A percentile compares a stretch with the other conserved stretches of the same genome.
Conservation (phyloP, 371 early-diverging fungal species). For the Syncephalastrum contaminatum region DNA sequence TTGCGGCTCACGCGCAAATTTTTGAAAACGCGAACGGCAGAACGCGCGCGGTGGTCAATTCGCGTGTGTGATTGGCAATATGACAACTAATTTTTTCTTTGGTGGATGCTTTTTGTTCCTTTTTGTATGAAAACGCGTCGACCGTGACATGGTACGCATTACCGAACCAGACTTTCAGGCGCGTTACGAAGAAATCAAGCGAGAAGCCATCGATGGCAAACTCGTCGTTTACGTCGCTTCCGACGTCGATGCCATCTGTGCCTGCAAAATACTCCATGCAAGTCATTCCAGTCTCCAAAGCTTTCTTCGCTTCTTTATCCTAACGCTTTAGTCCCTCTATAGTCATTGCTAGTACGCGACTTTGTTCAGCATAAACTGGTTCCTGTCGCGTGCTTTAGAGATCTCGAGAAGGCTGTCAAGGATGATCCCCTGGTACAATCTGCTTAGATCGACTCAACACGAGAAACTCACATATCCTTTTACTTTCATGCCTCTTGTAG, state of each 20-base stretch:
- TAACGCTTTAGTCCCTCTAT: background rate
- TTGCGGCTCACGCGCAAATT: too few relatives aligned
- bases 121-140: background rate
- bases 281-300: background rate
- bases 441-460: background rate
- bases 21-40: too few relatives aligned
- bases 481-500: constrained; percentile 44
- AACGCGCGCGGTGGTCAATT: too few relatives aligned
- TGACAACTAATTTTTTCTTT: too few relatives aligned
- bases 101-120: too few relatives aligned
- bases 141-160: constrained; percentile 40
- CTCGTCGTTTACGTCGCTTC: constrained; percentile 76
- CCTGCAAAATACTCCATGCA: constrained; percentile 78
- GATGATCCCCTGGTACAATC: constrained; percentile 12
- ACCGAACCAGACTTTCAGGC: constrained; percentile 32
- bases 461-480: background rate
- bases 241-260: constrained; percentile 89
- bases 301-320: background rate
- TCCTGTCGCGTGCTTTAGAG: constrained; percentile 73
- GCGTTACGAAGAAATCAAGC: constrained; percentile 51
- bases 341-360: constrained; percentile 73
- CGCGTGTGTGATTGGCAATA: too few relatives aligned
- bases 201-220: constrained; percentile 39
- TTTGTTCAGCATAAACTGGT: constrained; percentile 75
- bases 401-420: constrained; percentile 55